phyloP scores from a whole-genome alignment of 2,329 filamentous ascomycete genomes.

The Fusarium sambucinum region DNA sequence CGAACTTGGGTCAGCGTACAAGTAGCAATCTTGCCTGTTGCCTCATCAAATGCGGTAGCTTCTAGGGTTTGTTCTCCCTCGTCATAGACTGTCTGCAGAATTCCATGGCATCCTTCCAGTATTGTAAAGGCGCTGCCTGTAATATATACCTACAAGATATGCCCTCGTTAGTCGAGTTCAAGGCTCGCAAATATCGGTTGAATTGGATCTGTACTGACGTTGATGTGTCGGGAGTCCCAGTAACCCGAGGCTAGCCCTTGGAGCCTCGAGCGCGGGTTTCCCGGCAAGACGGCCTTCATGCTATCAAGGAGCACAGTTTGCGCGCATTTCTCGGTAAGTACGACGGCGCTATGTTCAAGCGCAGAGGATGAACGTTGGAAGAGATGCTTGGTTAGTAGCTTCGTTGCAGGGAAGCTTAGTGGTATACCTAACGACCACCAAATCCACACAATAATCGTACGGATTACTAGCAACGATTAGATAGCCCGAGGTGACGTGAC shows the following conservation, averaged over 20 bases:
- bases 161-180: slow-evolving; percentile 17
- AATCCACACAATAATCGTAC: slow-evolving; percentile 39
- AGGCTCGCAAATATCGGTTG: slow-evolving; percentile 1
- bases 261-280: slow-evolving; percentile 80
- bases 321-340: slow-evolving; percentile 41
- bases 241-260: slow-evolving; percentile 80
- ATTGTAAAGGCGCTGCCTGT: slow-evolving; percentile 90
- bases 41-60: slow-evolving; percentile 83
- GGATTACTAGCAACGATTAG: slow-evolving; percentile 20
- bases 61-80: slow-evolving; percentile 77
- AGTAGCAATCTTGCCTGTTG: slow-evolving; percentile 85
- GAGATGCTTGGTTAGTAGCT: slow-evolving; percentile 6
- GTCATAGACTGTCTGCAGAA: slow-evolving; percentile 92
- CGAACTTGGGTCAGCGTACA: slow-evolving; percentile 76
- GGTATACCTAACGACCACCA: slow-evolving; percentile 22
- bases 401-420: background rate
- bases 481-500: slow-evolving; percentile 38
- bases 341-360: slow-evolving; percentile 14
- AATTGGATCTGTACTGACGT: slow-evolving; percentile 67
- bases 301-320: slow-evolving; percentile 54
- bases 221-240: slow-evolving; percentile 79
- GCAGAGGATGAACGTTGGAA: slow-evolving; percentile 10
- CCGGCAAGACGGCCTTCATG: slow-evolving; percentile 85
- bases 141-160: slow-evolving; percentile 77
- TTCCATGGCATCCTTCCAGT: slow-evolving; percentile 76